Percentiles rank a stretch among this genome's conserved stretches.
These are phyloP conservation scores for Amoeboaphelidium protococcarum DNA, from an alignment of 371 early-diverging fungal genomes.

Conservation along the genomic window DNA sequence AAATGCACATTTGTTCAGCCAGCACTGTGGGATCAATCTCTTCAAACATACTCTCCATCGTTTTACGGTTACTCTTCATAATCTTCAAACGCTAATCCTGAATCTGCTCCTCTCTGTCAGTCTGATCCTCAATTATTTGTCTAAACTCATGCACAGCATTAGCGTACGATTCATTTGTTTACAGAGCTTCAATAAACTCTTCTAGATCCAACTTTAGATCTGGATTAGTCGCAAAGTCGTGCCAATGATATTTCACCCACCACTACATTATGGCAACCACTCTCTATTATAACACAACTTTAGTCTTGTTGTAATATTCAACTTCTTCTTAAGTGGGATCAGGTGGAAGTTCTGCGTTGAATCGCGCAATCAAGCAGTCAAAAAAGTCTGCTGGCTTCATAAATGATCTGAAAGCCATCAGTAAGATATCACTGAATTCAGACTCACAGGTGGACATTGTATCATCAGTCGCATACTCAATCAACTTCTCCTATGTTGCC, in stretches of 20 bases:
- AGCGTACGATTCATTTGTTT: conserved; percentile 1
- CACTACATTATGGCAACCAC: conserved; percentile 7
- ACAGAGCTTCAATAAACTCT: conserved; percentile 12
- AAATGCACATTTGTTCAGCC: conserved; percentile 18
- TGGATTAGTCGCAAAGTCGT: conserved; percentile 18
- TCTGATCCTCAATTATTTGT: not conserved
- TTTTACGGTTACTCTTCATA: not conserved
- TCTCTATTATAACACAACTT: conserved; percentile 14
- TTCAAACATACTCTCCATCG: conserved; percentile 4
- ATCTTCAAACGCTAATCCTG: not conserved
- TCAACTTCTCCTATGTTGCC: not conserved
- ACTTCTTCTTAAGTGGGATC: conserved; percentile 16
- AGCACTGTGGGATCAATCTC: conserved; percentile 13
- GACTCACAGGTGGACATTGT: conserved; percentile 7
- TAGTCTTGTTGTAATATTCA: conserved; percentile 15
- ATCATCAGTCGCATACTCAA: not conserved
- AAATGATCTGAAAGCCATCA: conserved; percentile 20
- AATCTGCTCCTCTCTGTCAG: not conserved
- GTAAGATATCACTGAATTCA: conserved; percentile 14
- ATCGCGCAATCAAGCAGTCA: conserved; percentile 14
- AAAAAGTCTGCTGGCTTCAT: conserved; percentile 20
- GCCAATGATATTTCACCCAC: conserved; percentile 24
- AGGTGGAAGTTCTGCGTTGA: conserved; percentile 15
- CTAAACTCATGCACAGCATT: not conserved
- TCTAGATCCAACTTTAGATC: conserved; percentile 12